Percentiles rank a stretch among this genome's conserved stretches.
Conservation (phyloP, 257 asterid genomes). For the Agastache rugosa region DNA sequence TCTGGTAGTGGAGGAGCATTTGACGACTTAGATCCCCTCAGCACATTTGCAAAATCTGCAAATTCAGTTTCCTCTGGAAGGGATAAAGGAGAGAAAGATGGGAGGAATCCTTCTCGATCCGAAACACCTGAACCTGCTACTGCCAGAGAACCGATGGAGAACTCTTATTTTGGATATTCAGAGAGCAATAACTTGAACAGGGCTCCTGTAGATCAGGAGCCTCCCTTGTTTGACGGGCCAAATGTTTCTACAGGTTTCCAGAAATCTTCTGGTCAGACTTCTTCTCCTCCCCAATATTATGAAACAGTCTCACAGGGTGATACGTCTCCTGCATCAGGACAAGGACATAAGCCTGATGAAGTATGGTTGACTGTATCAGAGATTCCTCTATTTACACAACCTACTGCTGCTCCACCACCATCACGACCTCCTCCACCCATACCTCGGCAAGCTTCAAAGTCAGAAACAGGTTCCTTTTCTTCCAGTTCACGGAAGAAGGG, state of each 20-base stretch:
- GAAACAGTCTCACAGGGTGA: constrained; percentile 58
- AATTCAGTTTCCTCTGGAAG: constrained; percentile 63
- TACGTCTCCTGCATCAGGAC: constrained; percentile 61
- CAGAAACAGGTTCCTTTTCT: constrained; percentile 55
- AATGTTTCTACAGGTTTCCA: constrained; percentile 58
- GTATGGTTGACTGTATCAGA: constrained; percentile 92
- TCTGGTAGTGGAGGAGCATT: constrained; percentile 66
- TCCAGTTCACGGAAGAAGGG: constrained; percentile 65
- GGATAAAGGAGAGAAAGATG: constrained; percentile 57
- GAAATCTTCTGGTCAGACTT: constrained; percentile 57
- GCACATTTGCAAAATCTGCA: constrained; percentile 57
- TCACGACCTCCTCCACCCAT: constrained; percentile 96
- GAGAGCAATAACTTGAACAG: constrained; percentile 58
- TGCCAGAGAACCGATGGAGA: constrained; percentile 54
- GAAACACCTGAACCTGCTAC: constrained; percentile 55
- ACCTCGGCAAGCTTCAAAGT: constrained; percentile 61
- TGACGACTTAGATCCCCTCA: constrained; percentile 83
- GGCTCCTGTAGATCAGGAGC: constrained; percentile 66
- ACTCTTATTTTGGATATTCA: constrained; percentile 61
- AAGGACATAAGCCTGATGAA: constrained; percentile 63
- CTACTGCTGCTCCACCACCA: constrained; percentile 94
- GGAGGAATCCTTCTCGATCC: constrained; percentile 59
- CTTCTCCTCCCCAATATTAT: constrained; percentile 61
- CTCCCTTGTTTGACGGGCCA: constrained; percentile 81
- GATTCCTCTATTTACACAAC: constrained; percentile 91